Evolutionary conservation across 2,329 filamentous ascomycete species (phyloP).

Genomic region (Penicillium sp.): DNA sequence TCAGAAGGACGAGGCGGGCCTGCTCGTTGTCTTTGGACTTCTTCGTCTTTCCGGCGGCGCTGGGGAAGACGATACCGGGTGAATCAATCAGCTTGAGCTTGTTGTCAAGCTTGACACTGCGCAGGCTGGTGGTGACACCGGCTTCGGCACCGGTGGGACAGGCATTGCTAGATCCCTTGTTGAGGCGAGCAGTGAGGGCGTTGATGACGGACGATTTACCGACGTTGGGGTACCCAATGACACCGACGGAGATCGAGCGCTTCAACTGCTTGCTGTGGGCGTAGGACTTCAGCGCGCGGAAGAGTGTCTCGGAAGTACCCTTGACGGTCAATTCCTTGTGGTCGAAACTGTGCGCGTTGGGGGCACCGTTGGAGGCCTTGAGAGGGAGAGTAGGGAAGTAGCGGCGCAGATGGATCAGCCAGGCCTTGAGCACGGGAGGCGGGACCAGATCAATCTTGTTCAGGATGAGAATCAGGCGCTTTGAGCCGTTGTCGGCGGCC

Average conservation of each 20-base stretch:
- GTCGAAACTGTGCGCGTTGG: conserved; percentile 86
- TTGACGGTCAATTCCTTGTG: conserved; percentile 84
- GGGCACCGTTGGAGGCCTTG: conserved; percentile 71
- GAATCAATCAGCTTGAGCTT: conserved; percentile 92
- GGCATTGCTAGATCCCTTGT: conserved; percentile 56
- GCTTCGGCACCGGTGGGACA: conserved; percentile 89
- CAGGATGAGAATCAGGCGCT: conserved; percentile 81
- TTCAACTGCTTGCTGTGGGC: conserved; percentile 78
- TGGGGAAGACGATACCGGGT: conserved; percentile 89
- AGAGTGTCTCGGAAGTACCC: conserved; percentile 75
- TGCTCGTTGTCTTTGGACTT: conserved; percentile 61
- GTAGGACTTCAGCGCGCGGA: conserved; percentile 85
- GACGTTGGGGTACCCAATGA: conserved; percentile 93
- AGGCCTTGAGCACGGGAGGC: conserved; percentile 71
- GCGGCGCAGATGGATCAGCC: conserved; percentile 76
- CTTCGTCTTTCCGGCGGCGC: conserved; percentile 46
- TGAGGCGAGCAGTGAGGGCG: conserved; percentile 72
- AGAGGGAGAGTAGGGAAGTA: conserved; percentile 90
- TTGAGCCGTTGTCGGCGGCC: conserved; percentile 75
- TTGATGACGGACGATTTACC: conserved; percentile 97
- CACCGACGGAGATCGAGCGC: conserved; percentile 81
- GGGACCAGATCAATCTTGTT: conserved; percentile 96
- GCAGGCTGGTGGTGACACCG: conserved; percentile 81
- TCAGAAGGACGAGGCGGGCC: conserved; percentile 79
- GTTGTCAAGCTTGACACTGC: conserved; percentile 88